A percentile compares a stretch with the other conserved stretches of the same genome.
Evolutionary conservation across 805 yeast species (phyloP).

Genomic region (Zygosaccharomyces pseudorouxii): DNA sequence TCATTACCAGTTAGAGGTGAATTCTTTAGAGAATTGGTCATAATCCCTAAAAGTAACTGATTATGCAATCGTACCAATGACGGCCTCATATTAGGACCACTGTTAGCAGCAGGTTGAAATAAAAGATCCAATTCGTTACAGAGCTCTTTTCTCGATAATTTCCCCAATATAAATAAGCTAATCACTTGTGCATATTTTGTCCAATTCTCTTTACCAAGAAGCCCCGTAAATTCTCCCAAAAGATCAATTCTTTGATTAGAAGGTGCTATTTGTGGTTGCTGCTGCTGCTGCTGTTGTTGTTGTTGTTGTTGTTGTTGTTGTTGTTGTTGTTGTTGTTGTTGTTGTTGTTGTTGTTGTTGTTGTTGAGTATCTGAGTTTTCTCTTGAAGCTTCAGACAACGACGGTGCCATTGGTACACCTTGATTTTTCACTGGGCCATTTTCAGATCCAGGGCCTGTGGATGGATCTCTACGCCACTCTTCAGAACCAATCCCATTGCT

Average conservation of each 20-base stretch:
- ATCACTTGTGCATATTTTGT: conserved; percentile 77
- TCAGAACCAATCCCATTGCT: conserved; percentile 15
- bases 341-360: conserved; percentile 7
- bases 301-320: conserved; percentile 8
- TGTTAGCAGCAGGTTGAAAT: conserved; percentile 30
- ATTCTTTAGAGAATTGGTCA: conserved; percentile 79
- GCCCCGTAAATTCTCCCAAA: conserved; percentile 69
- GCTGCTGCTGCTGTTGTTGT: conserved; percentile 8
- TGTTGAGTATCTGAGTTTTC: conserved; percentile 1
- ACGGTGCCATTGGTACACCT: conserved; percentile 6
- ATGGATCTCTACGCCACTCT: conserved; percentile 4
- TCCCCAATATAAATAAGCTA: conserved; percentile 71
- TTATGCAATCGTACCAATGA: conserved; percentile 55
- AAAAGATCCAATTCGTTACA: conserved; percentile 54
- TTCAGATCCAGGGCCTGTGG: conserved; percentile 2
- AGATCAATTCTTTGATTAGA: conserved; percentile 48
- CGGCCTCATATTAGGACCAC: conserved; percentile 9
- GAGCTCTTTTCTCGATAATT: conserved; percentile 71
- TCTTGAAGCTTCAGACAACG: conserved; percentile 8
- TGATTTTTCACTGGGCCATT: conserved; percentile 5
- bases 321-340: conserved; percentile 8
- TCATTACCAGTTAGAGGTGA: conserved; percentile 66
- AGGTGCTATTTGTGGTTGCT: conserved; percentile 6
- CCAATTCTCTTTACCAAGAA: conserved; percentile 73
- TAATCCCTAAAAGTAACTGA: conserved; percentile 70